Evolutionary conservation across 139 green algal genomes (phyloP).

Genomic region (Closterium sp.): DNA sequence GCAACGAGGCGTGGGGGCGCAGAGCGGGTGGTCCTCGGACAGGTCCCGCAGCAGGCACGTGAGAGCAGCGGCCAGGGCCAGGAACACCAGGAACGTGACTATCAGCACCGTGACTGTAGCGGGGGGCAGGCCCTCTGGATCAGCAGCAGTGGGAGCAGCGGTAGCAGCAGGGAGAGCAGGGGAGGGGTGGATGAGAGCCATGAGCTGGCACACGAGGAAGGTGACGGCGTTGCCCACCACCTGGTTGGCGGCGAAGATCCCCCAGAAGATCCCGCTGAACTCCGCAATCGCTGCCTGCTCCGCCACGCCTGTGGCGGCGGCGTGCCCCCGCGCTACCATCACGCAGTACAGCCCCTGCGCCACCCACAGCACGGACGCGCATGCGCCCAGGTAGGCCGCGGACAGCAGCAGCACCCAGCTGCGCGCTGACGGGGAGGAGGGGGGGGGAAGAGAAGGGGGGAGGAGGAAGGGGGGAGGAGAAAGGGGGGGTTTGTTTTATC

Average conservation of each 20-base stretch:
- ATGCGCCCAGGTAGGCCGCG: slow-evolving; percentile 21
- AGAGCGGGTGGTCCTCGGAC: background rate
- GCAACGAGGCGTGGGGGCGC: too few relatives aligned
- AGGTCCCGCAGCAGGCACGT: background rate
- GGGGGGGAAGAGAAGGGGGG: too few relatives aligned
- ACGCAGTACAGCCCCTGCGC: slow-evolving; percentile 32
- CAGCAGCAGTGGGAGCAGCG: background rate
- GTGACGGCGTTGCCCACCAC: background rate
- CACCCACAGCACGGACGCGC: slow-evolving; percentile 35
- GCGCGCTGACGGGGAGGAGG: background rate
- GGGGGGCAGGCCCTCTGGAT: background rate
- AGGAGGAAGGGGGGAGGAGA: background rate
- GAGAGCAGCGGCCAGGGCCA: background rate
- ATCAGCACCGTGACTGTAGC: background rate
- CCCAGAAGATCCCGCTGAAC: slow-evolving; percentile 40
- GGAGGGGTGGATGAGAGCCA: background rate
- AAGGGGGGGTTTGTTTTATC: too few relatives aligned
- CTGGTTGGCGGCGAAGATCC: slow-evolving; percentile 31
- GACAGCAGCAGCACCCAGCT: slow-evolving; percentile 11
- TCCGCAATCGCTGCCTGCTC: slow-evolving; percentile 20
- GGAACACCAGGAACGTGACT: background rate
- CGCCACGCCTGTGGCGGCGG: background rate
- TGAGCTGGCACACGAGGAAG: background rate
- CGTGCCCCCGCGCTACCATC: slow-evolving; percentile 2
- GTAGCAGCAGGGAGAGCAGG: background rate